A percentile compares a stretch with the other conserved stretches of the same genome.
Evolutionary conservation across 2,329 filamentous ascomycete species (phyloP).

Genomic region (Botryosphaeria dothidea): DNA sequence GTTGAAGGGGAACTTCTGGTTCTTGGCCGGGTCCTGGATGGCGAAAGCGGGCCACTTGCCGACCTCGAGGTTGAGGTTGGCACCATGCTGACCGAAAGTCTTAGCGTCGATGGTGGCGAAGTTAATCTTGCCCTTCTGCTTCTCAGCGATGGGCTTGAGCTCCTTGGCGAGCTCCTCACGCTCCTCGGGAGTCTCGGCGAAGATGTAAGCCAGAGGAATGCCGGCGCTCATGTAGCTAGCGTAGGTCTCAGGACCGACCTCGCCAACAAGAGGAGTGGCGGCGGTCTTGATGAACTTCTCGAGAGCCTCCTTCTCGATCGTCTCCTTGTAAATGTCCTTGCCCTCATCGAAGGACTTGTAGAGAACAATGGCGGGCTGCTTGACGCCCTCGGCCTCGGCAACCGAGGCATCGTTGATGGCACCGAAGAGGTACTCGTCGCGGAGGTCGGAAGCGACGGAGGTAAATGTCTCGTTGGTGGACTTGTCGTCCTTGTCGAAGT

Average conservation of each 20-base stretch:
- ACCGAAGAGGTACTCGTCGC: constrained; percentile 92
- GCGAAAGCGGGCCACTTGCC: constrained; percentile 97
- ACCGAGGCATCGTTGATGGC: constrained; percentile 79
- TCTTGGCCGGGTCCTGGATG: constrained; percentile 93
- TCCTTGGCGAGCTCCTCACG: constrained; percentile 73
- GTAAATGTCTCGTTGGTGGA: constrained; percentile 83
- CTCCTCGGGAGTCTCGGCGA: constrained; percentile 89
- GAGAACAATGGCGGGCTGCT: constrained; percentile 81
- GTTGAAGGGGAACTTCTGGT: constrained; percentile 95
- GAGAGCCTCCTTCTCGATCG: constrained; percentile 80
- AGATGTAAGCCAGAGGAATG: constrained; percentile 95
- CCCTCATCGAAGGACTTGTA: constrained; percentile 99
- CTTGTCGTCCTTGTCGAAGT: constrained; percentile 79
- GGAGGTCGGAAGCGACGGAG: constrained; percentile 70
- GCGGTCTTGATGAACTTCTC: constrained; percentile 80
- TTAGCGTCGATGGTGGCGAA: constrained; percentile 97
- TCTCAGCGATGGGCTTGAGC: constrained; percentile 84
- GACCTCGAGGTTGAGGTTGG: constrained; percentile 94
- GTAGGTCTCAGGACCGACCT: constrained; percentile 97
- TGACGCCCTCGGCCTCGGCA: constrained; percentile 87
- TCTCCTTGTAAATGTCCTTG: constrained; percentile 79
- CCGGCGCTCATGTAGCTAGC: constrained; percentile 89
- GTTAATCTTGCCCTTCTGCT: constrained; percentile 93
- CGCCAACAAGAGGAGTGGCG: constrained; percentile 87
- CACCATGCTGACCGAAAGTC: constrained; percentile 89